These are phyloP conservation scores for Apiospora phragmitis DNA, from an alignment of 2,329 filamentous ascomycete genomes.

Conservation along the genomic window DNA sequence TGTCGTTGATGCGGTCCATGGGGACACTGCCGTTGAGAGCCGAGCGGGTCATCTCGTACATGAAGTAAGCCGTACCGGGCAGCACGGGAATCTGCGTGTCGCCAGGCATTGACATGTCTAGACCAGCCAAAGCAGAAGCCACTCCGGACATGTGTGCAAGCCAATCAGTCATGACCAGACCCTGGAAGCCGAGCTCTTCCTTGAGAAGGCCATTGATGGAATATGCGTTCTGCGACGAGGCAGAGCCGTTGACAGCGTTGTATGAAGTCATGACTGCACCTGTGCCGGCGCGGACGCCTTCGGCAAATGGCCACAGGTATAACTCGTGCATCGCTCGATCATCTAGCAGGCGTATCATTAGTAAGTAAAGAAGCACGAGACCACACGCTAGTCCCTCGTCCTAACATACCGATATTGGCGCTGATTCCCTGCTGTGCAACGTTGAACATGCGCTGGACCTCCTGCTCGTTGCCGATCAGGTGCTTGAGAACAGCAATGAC, in stretches of 20 bases:
- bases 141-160: conserved; percentile 75
- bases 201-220: conserved; percentile 70
- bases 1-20: conserved; percentile 55
- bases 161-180: conserved; percentile 73
- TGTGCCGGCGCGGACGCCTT: conserved; percentile 75
- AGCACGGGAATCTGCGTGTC: conserved; percentile 52
- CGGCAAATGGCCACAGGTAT: conserved; percentile 79
- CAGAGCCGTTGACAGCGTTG: conserved; percentile 68
- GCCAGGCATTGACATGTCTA: conserved; percentile 63
- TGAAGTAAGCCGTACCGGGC: conserved; percentile 54
- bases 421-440: conserved; percentile 56
- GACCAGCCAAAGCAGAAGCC: conserved; percentile 68
- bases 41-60: conserved; percentile 53
- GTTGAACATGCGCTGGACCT: conserved; percentile 56
- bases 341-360: conserved; percentile 19
- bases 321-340: conserved; percentile 61
- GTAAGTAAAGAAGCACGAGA: conserved; percentile 9
- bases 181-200: conserved; percentile 73
- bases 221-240: conserved; percentile 68
- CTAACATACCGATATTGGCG: conserved; percentile 60
- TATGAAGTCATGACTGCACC: conserved; percentile 84
- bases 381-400: too few relatives aligned
- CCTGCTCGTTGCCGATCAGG: conserved; percentile 55
- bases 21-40: conserved; percentile 59
- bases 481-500: conserved; percentile 61